Evolutionary conservation across 768 basidiomycete genomes (phyloP).

Genomic region (Mrakia hoshinonis): DNA sequence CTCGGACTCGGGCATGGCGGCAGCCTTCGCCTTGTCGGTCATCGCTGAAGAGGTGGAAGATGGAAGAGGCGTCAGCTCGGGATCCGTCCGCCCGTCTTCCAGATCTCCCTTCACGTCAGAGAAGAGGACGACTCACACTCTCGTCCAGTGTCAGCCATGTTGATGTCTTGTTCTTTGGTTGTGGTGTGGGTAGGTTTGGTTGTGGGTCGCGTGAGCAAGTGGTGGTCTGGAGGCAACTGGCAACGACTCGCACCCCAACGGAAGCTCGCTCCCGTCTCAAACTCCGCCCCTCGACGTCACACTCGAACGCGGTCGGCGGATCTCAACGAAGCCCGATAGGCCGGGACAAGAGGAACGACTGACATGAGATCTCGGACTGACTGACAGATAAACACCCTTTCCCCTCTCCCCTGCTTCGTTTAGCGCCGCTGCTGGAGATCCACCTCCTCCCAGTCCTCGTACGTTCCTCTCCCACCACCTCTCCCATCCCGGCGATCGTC

Average conservation of each 20-base stretch:
- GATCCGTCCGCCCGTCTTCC: no score
- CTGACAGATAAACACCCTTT: background rate
- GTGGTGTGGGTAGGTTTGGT: background rate
- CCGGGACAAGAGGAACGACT: background rate
- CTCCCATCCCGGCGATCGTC: background rate
- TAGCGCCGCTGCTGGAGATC: background rate
- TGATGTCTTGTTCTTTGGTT: background rate
- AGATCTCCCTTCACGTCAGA: background rate
- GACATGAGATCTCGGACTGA: background rate
- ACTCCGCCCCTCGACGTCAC: no score
- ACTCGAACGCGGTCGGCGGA: no score
- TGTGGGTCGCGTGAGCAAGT: background rate
- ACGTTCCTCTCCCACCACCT: background rate
- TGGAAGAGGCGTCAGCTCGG: background rate
- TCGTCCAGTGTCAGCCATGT: slow-evolving; percentile 9
- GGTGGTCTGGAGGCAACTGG: background rate
- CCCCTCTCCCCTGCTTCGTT: background rate
- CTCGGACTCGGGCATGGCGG: slow-evolving; percentile 37
- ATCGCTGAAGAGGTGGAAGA: slow-evolving; percentile 1
- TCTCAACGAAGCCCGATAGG: no score
- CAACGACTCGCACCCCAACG: background rate
- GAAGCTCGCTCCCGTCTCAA: background rate
- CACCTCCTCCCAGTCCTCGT: slow-evolving; percentile 8
- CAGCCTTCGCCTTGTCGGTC: slow-evolving; percentile 29
- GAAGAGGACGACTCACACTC: background rate